Evolutionary conservation across 768 basidiomycete genomes (phyloP).

Genomic region (Cystofilobasidium ferigula): DNA sequence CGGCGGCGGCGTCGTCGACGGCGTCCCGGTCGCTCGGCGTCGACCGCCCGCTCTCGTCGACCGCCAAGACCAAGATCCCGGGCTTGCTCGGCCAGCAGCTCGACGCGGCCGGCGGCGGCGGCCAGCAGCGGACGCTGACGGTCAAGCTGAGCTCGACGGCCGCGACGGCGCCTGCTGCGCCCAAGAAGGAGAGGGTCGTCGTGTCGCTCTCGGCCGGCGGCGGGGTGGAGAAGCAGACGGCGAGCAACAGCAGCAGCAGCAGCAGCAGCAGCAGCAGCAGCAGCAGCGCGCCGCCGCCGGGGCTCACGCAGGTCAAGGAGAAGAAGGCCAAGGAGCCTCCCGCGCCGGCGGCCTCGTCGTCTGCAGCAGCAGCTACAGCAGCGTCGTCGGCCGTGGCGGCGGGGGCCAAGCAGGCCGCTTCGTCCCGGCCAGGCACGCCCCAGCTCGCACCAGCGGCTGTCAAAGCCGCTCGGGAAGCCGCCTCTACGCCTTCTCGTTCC

Average conservation of each 20-base stretch:
- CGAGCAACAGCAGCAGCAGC: no score
- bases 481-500: no score
- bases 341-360: no score
- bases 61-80: background rate
- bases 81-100: background rate
- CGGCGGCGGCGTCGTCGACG: background rate
- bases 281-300: background rate
- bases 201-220: background rate
- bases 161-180: background rate
- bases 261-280: no score
- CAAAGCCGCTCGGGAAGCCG: no score
- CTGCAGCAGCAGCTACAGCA: no score
- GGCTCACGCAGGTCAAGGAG: conserved; percentile 2
- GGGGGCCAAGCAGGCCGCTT: no score
- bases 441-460: no score
- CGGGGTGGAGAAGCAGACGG: background rate
- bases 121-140: background rate
- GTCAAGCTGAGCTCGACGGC: background rate
- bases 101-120: background rate
- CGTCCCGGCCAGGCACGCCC: no score
- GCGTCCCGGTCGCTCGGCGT: background rate
- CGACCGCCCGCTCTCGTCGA: background rate
- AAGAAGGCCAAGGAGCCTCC: background rate
- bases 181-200: background rate
- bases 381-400: no score